Percentiles rank a stretch among this genome's conserved stretches.
Evolutionary conservation across 768 basidiomycete species (phyloP).

Genomic region (Krasilnikovozyma curviuscula): DNA sequence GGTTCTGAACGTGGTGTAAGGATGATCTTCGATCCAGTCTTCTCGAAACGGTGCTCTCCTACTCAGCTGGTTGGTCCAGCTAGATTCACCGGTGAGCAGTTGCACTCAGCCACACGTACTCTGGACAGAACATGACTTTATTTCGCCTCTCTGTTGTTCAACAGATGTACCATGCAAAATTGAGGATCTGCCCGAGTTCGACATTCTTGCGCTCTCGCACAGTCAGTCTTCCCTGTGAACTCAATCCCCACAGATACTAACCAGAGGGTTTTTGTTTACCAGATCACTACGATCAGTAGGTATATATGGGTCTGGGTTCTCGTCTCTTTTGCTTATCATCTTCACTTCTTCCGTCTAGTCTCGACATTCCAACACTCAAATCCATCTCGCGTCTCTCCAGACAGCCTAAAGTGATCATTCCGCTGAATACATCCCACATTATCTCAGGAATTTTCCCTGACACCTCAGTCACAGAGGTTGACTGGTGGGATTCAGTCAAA

Average conservation of each 20-base stretch:
- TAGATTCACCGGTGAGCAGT: slow-evolving; percentile 30
- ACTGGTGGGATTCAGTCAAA: slow-evolving; percentile 42
- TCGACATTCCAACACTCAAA: slow-evolving; percentile 32
- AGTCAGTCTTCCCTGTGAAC: too few species aligned
- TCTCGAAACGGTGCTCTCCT: slow-evolving; percentile 37
- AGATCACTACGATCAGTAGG: slow-evolving; percentile 26
- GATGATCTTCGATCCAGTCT: slow-evolving; percentile 36
- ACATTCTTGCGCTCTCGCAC: slow-evolving; percentile 44
- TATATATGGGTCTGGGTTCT: background rate
- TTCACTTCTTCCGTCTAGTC: slow-evolving; percentile 21
- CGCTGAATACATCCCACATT: slow-evolving; percentile 35
- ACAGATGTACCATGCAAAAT: slow-evolving; percentile 33
- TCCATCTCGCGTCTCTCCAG: slow-evolving; percentile 21
- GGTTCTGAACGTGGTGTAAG: slow-evolving; percentile 28
- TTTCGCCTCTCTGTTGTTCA: too few species aligned
- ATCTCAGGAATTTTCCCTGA: slow-evolving; percentile 30
- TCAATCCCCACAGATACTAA: too few species aligned
- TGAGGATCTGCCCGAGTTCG: slow-evolving; percentile 41
- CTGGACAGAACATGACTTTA: too few species aligned
- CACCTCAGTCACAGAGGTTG: slow-evolving; percentile 35
- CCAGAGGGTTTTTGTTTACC: too few species aligned
- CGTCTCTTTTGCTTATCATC: slow-evolving; percentile 11
- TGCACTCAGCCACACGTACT: too few species aligned
- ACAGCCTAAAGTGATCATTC: slow-evolving; percentile 39
- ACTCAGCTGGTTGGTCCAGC: slow-evolving; percentile 33